Percentiles rank a stretch among this genome's conserved stretches.
Evolutionary conservation across 2,329 filamentous ascomycete species (phyloP).

Genomic region (Hymenoscyphus salicellus): DNA sequence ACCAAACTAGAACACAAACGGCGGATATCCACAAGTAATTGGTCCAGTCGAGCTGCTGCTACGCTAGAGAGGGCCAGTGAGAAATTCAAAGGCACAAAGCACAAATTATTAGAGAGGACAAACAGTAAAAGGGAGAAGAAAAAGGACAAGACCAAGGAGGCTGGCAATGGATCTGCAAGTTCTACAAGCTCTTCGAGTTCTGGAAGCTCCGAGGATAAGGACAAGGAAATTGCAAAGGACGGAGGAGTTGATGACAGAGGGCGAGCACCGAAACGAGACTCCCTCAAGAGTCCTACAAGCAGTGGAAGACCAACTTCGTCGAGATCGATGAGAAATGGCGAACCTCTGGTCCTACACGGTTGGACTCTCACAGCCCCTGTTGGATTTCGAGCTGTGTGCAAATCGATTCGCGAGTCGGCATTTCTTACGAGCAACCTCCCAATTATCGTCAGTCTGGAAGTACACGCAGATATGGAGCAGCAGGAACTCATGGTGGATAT

Average conservation of each 20-base stretch:
- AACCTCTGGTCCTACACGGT: conserved; percentile 82
- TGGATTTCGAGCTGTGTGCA: conserved; percentile 81
- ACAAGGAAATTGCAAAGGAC: conserved; percentile 19
- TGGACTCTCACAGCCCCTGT: conserved; percentile 85
- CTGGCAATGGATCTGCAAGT: conserved; percentile 1
- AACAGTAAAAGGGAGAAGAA: not conserved
- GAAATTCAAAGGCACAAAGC: conserved; percentile 30
- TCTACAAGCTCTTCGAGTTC: not conserved
- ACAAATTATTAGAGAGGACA: conserved; percentile 19
- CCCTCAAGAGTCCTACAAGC: conserved; percentile 19
- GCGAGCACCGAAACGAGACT: conserved; percentile 14
- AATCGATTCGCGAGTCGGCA: conserved; percentile 72
- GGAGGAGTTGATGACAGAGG: conserved; percentile 20
- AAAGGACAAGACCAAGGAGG: conserved; percentile 3
- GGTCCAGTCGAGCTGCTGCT: conserved; percentile 33
- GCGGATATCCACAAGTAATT: conserved; percentile 33
- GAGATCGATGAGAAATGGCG: conserved; percentile 40
- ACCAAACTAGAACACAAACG: conserved; percentile 45
- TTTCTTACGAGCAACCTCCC: conserved; percentile 75
- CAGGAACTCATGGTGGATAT: conserved; percentile 92
- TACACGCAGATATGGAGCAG: conserved; percentile 78
- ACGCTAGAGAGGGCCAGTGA: conserved; percentile 31
- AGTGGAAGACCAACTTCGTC: conserved; percentile 28
- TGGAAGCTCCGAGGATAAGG: not conserved
- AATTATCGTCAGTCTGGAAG: conserved; percentile 87